Evolutionary conservation across 2,329 filamentous ascomycete genomes (phyloP), one percentile per base, ranked within the genome.

Genomic region (Claviceps sorghi): DNA sequence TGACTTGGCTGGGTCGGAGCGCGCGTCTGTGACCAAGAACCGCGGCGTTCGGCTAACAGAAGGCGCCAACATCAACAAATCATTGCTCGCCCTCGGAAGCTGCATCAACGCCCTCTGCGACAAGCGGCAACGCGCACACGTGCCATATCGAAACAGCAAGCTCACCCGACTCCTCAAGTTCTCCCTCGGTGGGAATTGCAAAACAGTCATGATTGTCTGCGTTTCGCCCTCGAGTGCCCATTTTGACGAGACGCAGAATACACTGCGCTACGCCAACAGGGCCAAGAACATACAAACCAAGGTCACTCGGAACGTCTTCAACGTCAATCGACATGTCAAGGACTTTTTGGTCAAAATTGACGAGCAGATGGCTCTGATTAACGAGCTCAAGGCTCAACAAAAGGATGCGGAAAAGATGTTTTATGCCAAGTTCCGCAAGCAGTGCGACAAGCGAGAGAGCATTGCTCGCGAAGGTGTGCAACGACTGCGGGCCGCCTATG

Each of bases 281-380:
- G 93, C 93, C 54, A 98, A 98, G 79, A 98, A 98, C 63, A 98
- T 98, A 64, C 94, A 97, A 72, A 98, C 93, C 54, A 98, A 98
- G 76, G 89, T 96, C 53, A 96, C 93, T n/a, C 83, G 90, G 62
- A 98, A 98, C 64, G 90, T 97, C 26, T 98, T 94, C 72, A 98
- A 98, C 66, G 93, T 98, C 57, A 96, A 98, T 67, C 86, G 93
- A 56, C 93, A 98, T 69, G 93, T 98, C 62, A 98, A 98, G 73
- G 93, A 98, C 69, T 98, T 95, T 70, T 71, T 98, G 65, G 93
- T 96, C 73, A 97, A 97, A 77, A 98, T 98, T 61, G 91, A 98
- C 64, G 93, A 98, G 70, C 91, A 98, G 66, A 90, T 95, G 77
- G 84, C 83, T n/a, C 70, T 96, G 63, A 98, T 98, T 67, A 95